Percentiles rank a stretch among this genome's conserved stretches.
These are phyloP conservation scores for Aspergillus glaucus DNA, from an alignment of 2,329 filamentous ascomycete genomes.

Conservation along the genomic window DNA sequence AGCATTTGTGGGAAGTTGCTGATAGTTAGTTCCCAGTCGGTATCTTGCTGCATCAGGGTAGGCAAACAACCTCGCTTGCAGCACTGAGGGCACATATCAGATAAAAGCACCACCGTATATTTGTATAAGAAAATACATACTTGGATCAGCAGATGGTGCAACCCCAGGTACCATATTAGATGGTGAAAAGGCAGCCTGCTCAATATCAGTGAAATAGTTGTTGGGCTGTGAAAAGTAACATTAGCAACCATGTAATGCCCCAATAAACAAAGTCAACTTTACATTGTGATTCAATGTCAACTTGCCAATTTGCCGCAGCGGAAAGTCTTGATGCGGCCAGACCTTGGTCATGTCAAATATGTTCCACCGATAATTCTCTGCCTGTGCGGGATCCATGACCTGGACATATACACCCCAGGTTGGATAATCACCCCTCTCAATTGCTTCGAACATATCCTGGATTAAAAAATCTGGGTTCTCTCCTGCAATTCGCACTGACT, in stretches of 20 bases:
- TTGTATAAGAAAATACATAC: conserved; percentile 7
- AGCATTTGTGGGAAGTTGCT: conserved; percentile 37
- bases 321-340: conserved; percentile 70
- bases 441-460: conserved; percentile 66
- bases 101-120: too few species aligned
- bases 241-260: background rate
- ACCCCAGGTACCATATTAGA: conserved; percentile 59
- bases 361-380: conserved; percentile 74
- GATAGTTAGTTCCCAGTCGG: conserved; percentile 38
- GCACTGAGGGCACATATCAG: conserved; percentile 32
- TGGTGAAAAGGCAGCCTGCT: conserved; percentile 62
- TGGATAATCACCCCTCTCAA: conserved; percentile 61
- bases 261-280: conserved; percentile 1
- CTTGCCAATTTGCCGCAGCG: conserved; percentile 68
- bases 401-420: conserved; percentile 77
- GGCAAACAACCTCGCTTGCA: conserved; percentile 56
- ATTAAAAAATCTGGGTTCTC: conserved; percentile 74
- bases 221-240: conserved; percentile 21
- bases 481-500: conserved; percentile 64
- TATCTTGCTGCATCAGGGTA: conserved; percentile 51
- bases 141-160: conserved; percentile 57
- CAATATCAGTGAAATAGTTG: conserved; percentile 62
- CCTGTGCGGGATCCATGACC: conserved; percentile 59
- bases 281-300: conserved; percentile 70
- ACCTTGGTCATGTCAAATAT: conserved; percentile 78